Evolutionary conservation across 1,284 basidiomycete species (phyloP).

Genomic region (Trametes sp.): DNA sequence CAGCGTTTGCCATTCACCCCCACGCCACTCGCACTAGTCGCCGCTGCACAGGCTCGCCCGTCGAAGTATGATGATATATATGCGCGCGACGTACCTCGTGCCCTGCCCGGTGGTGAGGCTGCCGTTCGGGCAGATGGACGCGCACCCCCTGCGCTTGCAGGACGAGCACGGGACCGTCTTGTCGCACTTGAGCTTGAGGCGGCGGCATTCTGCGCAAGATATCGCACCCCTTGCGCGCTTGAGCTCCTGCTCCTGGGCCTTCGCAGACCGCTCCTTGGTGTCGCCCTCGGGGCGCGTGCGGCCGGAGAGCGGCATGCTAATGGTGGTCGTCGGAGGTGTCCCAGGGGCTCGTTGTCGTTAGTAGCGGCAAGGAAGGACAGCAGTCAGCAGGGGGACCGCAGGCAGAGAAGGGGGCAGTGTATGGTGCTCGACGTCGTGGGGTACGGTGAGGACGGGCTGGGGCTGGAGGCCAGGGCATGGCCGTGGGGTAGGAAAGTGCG

Average conservation of each 20-base stretch:
- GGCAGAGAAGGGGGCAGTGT: background rate
- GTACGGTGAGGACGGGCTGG: constrained; percentile 13
- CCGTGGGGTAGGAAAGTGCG: constrained; percentile 9
- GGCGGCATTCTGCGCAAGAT: constrained; percentile 77
- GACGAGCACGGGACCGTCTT: constrained; percentile 72
- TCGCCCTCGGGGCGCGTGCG: constrained; percentile 39
- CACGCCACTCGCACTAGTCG: too few species aligned
- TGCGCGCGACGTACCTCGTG: constrained; percentile 58
- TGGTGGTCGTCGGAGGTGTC: background rate
- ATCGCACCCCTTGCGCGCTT: constrained; percentile 75
- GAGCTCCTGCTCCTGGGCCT: constrained; percentile 57
- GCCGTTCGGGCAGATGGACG: constrained; percentile 75
- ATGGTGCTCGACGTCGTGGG: constrained; percentile 15
- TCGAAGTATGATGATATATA: background rate
- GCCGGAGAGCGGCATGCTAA: constrained; percentile 29
- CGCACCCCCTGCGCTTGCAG: constrained; percentile 74
- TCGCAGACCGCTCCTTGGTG: constrained; percentile 51
- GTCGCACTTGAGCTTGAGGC: constrained; percentile 62
- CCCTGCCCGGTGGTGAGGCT: constrained; percentile 62
- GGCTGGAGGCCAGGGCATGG: constrained; percentile 11
- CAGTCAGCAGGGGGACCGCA: background rate
- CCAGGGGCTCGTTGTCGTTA: constrained; percentile 1
- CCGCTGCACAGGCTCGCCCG: too few species aligned
- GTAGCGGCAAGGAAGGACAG: constrained; percentile 9
- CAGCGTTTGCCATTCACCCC: too few species aligned